phyloP scores from a whole-genome alignment of 768 basidiomycete genomes.

The Trametes cinnabarina region DNA sequence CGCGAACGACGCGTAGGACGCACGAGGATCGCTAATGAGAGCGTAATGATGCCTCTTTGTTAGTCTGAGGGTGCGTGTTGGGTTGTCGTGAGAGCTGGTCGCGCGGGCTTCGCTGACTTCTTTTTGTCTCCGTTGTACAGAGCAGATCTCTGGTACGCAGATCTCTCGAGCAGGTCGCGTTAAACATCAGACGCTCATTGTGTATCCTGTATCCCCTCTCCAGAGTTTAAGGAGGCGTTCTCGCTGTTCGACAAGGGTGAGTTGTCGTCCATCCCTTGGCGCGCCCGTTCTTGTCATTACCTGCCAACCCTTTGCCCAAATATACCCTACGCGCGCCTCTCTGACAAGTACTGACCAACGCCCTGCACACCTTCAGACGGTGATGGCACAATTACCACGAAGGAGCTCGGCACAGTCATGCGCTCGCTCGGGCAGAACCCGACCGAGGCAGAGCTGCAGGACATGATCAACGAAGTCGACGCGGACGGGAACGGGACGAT shows the following conservation, averaged over 20 bases:
- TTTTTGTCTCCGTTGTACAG: slow-evolving; percentile 39
- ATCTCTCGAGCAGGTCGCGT: not conserved
- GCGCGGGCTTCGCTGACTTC: slow-evolving; percentile 17
- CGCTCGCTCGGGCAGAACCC: slow-evolving; percentile 91
- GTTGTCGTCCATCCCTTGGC: slow-evolving; percentile 24
- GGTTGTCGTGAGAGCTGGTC: slow-evolving; percentile 13
- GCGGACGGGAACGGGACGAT: slow-evolving; percentile 87
- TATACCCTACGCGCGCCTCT: not conserved
- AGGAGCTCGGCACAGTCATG: slow-evolving; percentile 92
- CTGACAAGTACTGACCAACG: not conserved
- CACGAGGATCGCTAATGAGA: slow-evolving; percentile 3
- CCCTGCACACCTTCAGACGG: slow-evolving; percentile 51
- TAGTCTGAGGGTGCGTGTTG: slow-evolving; percentile 29
- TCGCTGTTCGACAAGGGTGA: slow-evolving; percentile 94
- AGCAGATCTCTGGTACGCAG: slow-evolving; percentile 83
- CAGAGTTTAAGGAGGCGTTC: slow-evolving; percentile 99
- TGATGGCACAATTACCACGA: slow-evolving; percentile 90
- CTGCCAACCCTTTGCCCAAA: not conserved
- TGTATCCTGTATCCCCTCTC: not conserved
- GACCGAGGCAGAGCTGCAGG: slow-evolving; percentile 86
- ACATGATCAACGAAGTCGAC: slow-evolving; percentile 96
- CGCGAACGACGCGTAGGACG: not conserved
- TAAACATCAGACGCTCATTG: slow-evolving; percentile 1
- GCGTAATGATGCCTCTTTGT: not conserved
- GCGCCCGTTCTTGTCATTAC: not conserved